These are phyloP conservation scores for Sporothrix pallida DNA, from an alignment of 2,329 filamentous ascomycete genomes.

Conservation along the genomic window DNA sequence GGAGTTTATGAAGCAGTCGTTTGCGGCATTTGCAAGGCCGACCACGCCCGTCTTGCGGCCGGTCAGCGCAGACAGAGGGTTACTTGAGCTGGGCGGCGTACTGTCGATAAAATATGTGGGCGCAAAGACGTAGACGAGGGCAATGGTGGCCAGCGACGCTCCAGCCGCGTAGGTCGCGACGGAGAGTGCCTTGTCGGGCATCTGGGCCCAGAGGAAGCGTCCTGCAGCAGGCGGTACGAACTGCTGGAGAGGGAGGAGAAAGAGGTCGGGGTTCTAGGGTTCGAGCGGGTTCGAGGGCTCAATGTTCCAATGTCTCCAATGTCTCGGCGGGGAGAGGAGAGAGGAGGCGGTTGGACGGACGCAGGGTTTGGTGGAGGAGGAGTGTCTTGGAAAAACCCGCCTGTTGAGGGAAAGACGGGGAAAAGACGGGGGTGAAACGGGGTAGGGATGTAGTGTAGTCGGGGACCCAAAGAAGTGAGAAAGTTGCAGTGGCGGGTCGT, in stretches of 20 bases:
- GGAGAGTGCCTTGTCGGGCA: conserved; percentile 83
- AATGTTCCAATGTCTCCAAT: neutral
- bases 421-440: neutral
- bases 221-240: neutral
- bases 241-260: neutral
- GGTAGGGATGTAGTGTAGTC: conserved; percentile 5
- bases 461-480: neutral
- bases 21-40: conserved; percentile 86
- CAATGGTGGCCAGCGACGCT: conserved; percentile 91
- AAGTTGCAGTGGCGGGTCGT: neutral
- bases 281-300: no score
- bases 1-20: conserved; percentile 97
- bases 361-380: conserved; percentile 7
- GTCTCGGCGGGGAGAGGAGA: neutral
- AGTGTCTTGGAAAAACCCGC: conserved; percentile 7
- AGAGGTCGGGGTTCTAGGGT: no score
- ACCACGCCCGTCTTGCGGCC: conserved; percentile 83
- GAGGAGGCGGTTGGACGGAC: neutral
- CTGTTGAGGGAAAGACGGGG: conserved; percentile 17
- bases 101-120: conserved; percentile 96
- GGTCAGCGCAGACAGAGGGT: conserved; percentile 40
- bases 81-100: conserved; percentile 61
- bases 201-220: conserved; percentile 44
- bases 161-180: conserved; percentile 94
- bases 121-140: conserved; percentile 94